A percentile compares a stretch with the other conserved stretches of the same genome.
Evolutionary conservation across 2,329 filamentous ascomycete species (phyloP).

Genomic region (Tolypocladium tropicale): DNA sequence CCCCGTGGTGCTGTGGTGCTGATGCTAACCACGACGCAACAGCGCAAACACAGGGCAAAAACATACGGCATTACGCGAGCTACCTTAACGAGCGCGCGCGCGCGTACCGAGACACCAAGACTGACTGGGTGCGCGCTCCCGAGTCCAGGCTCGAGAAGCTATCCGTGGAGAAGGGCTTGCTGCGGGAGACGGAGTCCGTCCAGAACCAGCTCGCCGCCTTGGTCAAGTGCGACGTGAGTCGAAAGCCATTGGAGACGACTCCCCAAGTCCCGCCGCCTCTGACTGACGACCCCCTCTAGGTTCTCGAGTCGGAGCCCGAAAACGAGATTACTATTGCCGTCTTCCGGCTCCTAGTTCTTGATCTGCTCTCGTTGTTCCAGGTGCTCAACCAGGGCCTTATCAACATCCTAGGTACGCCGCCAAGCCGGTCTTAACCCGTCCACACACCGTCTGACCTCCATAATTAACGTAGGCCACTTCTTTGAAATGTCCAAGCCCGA

Average conservation of each 20-base stretch:
- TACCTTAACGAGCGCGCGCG: conserved; percentile 77
- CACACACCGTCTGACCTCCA: conserved; percentile 9
- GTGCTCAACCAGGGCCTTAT: conserved; percentile 96
- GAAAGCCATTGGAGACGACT: not conserved
- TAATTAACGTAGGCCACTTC: conserved; percentile 68
- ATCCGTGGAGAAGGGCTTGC: conserved; percentile 79
- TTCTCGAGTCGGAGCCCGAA: conserved; percentile 78
- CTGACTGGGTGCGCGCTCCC: conserved; percentile 79
- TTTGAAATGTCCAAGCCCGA: conserved; percentile 97
- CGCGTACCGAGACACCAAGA: conserved; percentile 73
- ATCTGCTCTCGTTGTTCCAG: conserved; percentile 83
- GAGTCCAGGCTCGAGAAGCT: conserved; percentile 77
- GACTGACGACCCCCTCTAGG: conserved; percentile 34
- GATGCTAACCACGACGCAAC: conserved; percentile 3
- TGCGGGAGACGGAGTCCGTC: conserved; percentile 84
- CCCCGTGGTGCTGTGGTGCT: too few relatives aligned
- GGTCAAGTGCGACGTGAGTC: conserved; percentile 76
- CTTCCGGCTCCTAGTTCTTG: conserved; percentile 82
- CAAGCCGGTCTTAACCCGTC: conserved; percentile 2
- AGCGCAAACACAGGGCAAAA: conserved; percentile 92
- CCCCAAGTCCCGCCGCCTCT: too few relatives aligned
- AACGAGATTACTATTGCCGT: conserved; percentile 96
- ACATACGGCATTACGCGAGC: conserved; percentile 83
- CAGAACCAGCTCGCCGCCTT: conserved; percentile 80
- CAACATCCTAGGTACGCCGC: conserved; percentile 72